phyloP scores from a whole-genome alignment of 2,329 filamentous ascomycete species.

The Cladophialophora yegresii region DNA sequence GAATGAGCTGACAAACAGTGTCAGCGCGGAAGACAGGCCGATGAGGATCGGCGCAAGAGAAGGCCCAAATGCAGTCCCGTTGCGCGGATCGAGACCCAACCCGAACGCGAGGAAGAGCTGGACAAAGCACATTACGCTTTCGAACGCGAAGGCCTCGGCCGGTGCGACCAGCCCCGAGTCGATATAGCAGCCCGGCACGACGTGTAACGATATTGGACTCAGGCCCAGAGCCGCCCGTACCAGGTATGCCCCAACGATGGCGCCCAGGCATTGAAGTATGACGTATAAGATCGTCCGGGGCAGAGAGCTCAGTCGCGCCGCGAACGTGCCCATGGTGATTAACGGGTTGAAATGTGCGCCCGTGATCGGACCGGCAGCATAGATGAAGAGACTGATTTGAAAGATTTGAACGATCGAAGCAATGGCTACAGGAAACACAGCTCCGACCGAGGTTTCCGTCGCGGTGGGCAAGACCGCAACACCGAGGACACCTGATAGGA shows the following conservation, averaged over 20 bases:
- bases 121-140: conserved; percentile 50
- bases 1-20: neutral
- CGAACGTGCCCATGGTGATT: conserved; percentile 56
- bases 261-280: conserved; percentile 49
- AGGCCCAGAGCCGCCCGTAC: conserved; percentile 43
- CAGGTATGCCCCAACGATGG: conserved; percentile 48
- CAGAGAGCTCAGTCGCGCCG: conserved; percentile 53
- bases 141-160: conserved; percentile 51
- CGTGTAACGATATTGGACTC: conserved; percentile 34
- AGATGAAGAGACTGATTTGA: conserved; percentile 53
- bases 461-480: conserved; percentile 5
- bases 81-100: conserved; percentile 57
- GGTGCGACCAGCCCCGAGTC: conserved; percentile 40
- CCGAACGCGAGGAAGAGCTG: conserved; percentile 55
- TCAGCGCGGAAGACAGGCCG: conserved; percentile 6
- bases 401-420: conserved; percentile 26
- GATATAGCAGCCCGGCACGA: conserved; percentile 46
- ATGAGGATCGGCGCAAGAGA: conserved; percentile 39
- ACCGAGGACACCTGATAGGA: conserved; percentile 1
- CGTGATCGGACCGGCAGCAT: conserved; percentile 50
- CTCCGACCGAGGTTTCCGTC: neutral
- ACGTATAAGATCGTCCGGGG: conserved; percentile 53
- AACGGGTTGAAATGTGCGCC: conserved; percentile 57
- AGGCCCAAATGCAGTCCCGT: conserved; percentile 52
- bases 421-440: neutral